Evolutionary conservation across 2,329 filamentous ascomycete species (phyloP), one percentile per base, ranked within the genome.

Genomic region (Fusarium sororula): DNA sequence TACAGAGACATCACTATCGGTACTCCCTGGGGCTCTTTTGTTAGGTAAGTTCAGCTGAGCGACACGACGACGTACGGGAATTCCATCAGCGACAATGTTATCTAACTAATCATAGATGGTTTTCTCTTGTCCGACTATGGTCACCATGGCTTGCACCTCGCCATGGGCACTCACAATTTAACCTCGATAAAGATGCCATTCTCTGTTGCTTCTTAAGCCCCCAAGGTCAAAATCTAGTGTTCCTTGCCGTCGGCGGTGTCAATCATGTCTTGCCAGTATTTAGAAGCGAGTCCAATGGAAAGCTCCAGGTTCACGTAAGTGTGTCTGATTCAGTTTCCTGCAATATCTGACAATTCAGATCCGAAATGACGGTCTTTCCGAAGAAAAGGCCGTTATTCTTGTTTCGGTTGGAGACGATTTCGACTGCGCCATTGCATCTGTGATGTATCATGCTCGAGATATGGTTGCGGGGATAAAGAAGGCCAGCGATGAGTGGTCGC

Each of bases 121-220:
- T 98, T 80, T 90, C 94, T 13, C 83, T 98, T 18, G 91, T 97
- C 10, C 90, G 95, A 24, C 85, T 94, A 7, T 96, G 92, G 90
- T 89, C 88, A 39, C 92, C 95, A 3, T 98, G 96, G 96, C 84
- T 98, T 17, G 94, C 93, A 13, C 96, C 96, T n/a, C 87, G 94
- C 44, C 95, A 98, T 80, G 95, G 95, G 18, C 90, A 89, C 70
- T 82, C 85, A 7, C 84, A 84, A 1, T 93, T 97, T 64, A 83
- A 84, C 9, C 85, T 95, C 9, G 92, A 94, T 69, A 93, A 95
- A 75, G 93, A 97, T 77, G 94, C 91, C 3, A 83, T 98, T 5
- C 80, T 97, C 24, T 91, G 92, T 66, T 93, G 94, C 0, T 98
- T 98, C 75, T 84, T 97, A 28, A 91, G 90, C 30, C 81, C 85